Evolutionary conservation across 768 basidiomycete genomes (phyloP), one percentile per base, ranked within the genome.

Genomic region (Lactarius hengduanensis): DNA sequence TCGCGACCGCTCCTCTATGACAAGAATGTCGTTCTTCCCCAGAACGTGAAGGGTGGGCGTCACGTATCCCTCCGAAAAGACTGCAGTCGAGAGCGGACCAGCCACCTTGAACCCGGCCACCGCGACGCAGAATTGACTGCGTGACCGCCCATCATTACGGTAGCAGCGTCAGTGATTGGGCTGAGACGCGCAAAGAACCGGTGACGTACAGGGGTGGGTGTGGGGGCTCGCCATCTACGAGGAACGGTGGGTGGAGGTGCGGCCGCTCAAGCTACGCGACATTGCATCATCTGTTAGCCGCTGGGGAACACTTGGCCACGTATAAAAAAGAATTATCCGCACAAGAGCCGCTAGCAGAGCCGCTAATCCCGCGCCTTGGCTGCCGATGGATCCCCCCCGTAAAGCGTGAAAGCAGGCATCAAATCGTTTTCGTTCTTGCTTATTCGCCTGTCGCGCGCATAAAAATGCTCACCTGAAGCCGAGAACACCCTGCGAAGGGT

Each of bases 1-100:
- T 66, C 80, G 80, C 0, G 90, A 84, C 38, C 92, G 83, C 72
- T 92, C 90, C 73, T 84, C 83, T 13, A 82, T 74, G 13, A 95
- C 89, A 28, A 96, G 82, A 13, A 90, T 82, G 69, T 95, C 93
- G 45, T 80, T 90, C 70, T 78, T 81, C n/a, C 93, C 93, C 9
- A 92, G 75, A 18, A 94, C 80, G 73, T 94, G 92, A 26, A 96
- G 76, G 0, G 90, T 92, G 3, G 86, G 90, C 10, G 93, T 94
- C 26, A 80, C 75, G 71, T 84, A 88, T 26, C 79, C 80, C 10
- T 79, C 73, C 4, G 78, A 76, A 70, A 86, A 86, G 59, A 90
- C 76, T 7, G 78, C 70, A 30, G 80, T 79, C 36, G 82, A 78
- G 45, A 87, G 73, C 30, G 84, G 79, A 63, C 80, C 73, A 0